Base-by-base conservation (phyloP, 768 basidiomycete genomes). In the Obba rivulosa region DNA sequence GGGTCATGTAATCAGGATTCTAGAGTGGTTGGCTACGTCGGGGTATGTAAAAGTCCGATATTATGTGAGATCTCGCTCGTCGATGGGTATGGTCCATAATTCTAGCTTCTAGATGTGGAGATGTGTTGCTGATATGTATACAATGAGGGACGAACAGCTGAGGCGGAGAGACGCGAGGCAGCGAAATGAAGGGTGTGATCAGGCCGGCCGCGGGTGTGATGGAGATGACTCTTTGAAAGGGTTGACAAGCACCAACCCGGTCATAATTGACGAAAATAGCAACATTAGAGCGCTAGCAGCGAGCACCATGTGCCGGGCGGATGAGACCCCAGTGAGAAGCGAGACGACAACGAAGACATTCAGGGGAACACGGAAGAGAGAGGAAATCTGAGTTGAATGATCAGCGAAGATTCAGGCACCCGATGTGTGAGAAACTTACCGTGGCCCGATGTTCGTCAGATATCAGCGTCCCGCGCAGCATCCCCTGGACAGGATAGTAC, bases 401-500 rank as follows among this genome's bases (percentile, higher is more conserved):
- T 34, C 9, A 48, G 42, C 18, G 2, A 11, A 39, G 7, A 22
- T 17, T 54, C 8, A 48, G 21, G 37, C 34, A 43, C 22, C 41
- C 41, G 11, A 39, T 9, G 16, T 8, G 39, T 23, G 43, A 47
- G 21, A 35, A 16, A 61, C 78, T 55, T 52, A 87, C 85, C 45
- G 86, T 87, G 1, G 86, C 85, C 14, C 85, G 76, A 55, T 87
- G 78, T 58, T 86, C 85, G 50, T 87, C 80, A 1, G 81, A 69
- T 11, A 87, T 80, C 45, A 87, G 62, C 1, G 73, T 71, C 20
- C 85, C 83, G 35, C 82, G 74, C 18, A 87, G 65, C 74, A 84
- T 87, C 23, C 85, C 85, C 49, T 87, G 85, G 24, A 86, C 77
- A 20, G 85, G 85, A 57, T 87, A 87, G 58, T 87, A 87, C 79